phyloP scores from a whole-genome alignment of 2,329 filamentous ascomycete genomes.

The Xylariaceae sp. region DNA sequence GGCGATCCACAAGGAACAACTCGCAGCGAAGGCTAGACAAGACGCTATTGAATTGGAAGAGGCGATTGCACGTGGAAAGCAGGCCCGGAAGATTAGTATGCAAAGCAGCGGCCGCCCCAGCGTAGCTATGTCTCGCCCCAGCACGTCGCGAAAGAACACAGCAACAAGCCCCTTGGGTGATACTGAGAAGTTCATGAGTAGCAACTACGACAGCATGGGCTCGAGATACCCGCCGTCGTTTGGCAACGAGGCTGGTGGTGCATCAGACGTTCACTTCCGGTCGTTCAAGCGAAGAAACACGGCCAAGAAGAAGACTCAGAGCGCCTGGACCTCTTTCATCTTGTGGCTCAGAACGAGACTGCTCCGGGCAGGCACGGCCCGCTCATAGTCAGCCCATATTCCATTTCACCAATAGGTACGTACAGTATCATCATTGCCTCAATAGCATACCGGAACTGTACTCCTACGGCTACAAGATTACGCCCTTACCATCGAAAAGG shows the following conservation, averaged over 20 bases:
- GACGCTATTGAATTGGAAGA: slow-evolving; percentile 37
- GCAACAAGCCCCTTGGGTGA: slow-evolving; percentile 25
- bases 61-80: slow-evolving; percentile 35
- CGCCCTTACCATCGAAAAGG: neutral
- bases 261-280: slow-evolving; percentile 49
- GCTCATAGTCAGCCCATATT: slow-evolving; percentile 1
- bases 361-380: slow-evolving; percentile 43
- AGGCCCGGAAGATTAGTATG: slow-evolving; percentile 36
- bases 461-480: neutral
- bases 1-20: slow-evolving; percentile 49
- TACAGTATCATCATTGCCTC: neutral
- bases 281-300: slow-evolving; percentile 45
- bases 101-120: slow-evolving; percentile 37
- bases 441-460: neutral
- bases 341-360: slow-evolving; percentile 66
- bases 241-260: slow-evolving; percentile 38
- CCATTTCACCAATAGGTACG: too few relatives aligned
- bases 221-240: slow-evolving; percentile 32
- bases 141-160: slow-evolving; percentile 32
- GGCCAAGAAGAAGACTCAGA: slow-evolving; percentile 63
- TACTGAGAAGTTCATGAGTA: slow-evolving; percentile 51
- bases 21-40: slow-evolving; percentile 46
- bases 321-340: slow-evolving; percentile 65
- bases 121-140: slow-evolving; percentile 32
- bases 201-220: slow-evolving; percentile 49